Conservation (phyloP, 345 rosid genomes). For the Psidium guajava region DNA sequence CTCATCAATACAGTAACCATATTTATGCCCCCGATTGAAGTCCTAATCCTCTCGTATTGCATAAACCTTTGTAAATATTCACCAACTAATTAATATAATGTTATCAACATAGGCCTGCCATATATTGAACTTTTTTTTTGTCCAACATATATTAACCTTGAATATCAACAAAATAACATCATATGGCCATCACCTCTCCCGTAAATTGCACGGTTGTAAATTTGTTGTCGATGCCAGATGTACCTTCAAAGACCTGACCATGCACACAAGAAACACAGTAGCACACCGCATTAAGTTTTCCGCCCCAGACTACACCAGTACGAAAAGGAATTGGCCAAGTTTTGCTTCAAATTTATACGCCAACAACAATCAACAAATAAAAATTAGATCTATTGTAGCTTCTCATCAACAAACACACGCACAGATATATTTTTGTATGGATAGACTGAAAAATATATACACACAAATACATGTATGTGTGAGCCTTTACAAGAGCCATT, state of each 20-base stretch:
- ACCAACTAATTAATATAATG: neutral
- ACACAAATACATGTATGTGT: neutral
- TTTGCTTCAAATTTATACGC: neutral
- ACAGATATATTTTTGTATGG: neutral
- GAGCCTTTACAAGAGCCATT: neutral
- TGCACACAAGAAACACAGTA: neutral
- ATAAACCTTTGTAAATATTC: neutral
- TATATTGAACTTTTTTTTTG: neutral
- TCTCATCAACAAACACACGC: neutral
- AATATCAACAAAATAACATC: neutral
- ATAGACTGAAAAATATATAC: too few relatives aligned
- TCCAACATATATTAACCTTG: neutral
- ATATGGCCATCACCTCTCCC: conserved; percentile 50
- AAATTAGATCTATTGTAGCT: neutral
- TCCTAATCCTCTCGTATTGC: neutral
- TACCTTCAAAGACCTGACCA: conserved; percentile 82
- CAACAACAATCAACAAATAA: neutral
- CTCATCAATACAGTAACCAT: neutral
- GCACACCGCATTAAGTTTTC: neutral
- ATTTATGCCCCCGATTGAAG: neutral
- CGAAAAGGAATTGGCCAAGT: neutral
- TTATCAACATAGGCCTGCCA: neutral
- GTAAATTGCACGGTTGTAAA: conserved; percentile 90
- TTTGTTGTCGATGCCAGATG: conserved; percentile 91
- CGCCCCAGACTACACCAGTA: neutral